phyloP scores from a whole-genome alignment of 345 rosid genomes.

The Syzygium oleosum region DNA sequence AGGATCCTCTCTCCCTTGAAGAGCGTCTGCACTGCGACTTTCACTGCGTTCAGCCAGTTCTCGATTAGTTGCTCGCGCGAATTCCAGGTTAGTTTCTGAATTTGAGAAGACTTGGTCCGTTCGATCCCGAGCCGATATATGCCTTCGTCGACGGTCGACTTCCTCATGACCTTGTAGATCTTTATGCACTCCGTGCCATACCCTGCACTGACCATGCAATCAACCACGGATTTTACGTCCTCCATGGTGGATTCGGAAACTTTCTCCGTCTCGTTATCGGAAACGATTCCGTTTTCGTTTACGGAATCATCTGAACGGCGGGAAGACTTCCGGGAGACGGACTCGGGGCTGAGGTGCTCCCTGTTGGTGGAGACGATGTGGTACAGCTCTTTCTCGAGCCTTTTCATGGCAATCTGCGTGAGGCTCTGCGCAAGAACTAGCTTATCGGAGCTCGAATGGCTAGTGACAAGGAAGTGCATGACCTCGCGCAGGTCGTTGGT shows the following conservation, averaged over 20 bases:
- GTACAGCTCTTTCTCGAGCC: constrained; percentile 17
- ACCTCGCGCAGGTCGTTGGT: constrained; percentile 35
- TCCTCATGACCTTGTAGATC: constrained; percentile 19
- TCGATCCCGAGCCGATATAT: constrained; percentile 22
- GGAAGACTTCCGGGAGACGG: neutral
- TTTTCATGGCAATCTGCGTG: constrained; percentile 11
- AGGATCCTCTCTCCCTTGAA: constrained; percentile 21
- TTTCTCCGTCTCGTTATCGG: neutral
- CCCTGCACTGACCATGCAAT: constrained; percentile 34
- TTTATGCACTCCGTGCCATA: constrained; percentile 25
- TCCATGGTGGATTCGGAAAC: constrained; percentile 1
- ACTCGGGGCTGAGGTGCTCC: neutral
- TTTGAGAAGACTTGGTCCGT: constrained; percentile 5
- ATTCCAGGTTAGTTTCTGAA: constrained; percentile 16
- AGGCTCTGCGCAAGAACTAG: constrained; percentile 36
- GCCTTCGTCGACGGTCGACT: constrained; percentile 30
- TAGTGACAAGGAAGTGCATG: constrained; percentile 46
- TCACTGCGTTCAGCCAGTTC: constrained; percentile 22
- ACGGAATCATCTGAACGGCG: neutral
- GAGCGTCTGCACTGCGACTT: constrained; percentile 10
- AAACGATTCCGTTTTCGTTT: neutral
- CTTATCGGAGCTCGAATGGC: constrained; percentile 25
- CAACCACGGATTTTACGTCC: constrained; percentile 24
- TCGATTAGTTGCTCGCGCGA: constrained; percentile 9
- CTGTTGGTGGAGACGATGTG: constrained; percentile 7